Percentiles rank a stretch among this genome's conserved stretches.
phyloP scores from a whole-genome alignment of 225 moss, liverwort and hornwort genomes.

The Rhytidiadelphus loreus region DNA sequence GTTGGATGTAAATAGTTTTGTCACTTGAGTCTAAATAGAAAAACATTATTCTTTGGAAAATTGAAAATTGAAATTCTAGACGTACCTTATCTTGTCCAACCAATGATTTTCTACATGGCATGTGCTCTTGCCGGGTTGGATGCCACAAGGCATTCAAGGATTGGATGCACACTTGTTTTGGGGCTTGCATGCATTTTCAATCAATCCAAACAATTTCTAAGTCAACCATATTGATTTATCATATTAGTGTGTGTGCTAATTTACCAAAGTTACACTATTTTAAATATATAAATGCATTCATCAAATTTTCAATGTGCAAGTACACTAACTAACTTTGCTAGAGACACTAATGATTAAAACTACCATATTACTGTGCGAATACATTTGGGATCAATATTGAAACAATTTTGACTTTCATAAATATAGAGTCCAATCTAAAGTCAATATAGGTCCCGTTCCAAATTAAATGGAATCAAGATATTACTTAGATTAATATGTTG shows the following conservation, averaged over 20 bases:
- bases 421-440: not conserved
- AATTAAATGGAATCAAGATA: not conserved
- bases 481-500: not conserved
- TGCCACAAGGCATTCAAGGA: not conserved
- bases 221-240: too few species aligned
- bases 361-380: rapidly evolving
- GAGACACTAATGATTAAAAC: not conserved
- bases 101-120: not conserved
- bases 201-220: not conserved
- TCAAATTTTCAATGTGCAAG: not conserved
- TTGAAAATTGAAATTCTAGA: not conserved
- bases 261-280: not conserved
- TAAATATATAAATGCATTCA: not conserved
- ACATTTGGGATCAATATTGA: too few species aligned
- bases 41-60: too few species aligned
- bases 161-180: not conserved
- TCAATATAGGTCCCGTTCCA: not conserved
- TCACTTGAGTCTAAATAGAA: not conserved
- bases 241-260: not conserved
- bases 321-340: not conserved
- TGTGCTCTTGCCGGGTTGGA: not conserved
- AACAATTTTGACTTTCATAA: not conserved
- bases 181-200: not conserved
- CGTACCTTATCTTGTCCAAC: not conserved
- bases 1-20: not conserved